Conservation (phyloP, 176 grass and related monocot genomes). For the Paspalum notatum region DNA sequence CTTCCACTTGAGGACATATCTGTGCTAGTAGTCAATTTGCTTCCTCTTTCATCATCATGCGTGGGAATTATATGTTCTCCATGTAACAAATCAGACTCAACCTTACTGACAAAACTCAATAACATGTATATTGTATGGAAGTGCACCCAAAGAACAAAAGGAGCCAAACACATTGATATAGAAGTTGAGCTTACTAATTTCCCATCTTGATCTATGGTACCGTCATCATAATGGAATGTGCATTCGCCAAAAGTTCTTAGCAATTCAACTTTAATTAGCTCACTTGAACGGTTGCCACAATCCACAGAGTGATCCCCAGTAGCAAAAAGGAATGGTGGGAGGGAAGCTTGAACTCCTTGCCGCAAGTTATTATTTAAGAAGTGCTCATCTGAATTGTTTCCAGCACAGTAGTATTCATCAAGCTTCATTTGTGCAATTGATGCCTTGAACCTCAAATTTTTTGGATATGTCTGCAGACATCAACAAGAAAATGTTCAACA, state of each 20-base stretch:
- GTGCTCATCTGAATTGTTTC: slow-evolving; percentile 39
- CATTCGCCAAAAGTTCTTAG: slow-evolving; percentile 78
- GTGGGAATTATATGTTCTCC: slow-evolving; percentile 41
- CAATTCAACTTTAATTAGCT: slow-evolving; percentile 70
- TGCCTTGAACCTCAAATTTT: slow-evolving; percentile 66
- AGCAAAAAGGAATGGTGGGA: slow-evolving; percentile 66
- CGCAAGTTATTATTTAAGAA: slow-evolving; percentile 73
- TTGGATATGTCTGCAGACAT: slow-evolving; percentile 80
- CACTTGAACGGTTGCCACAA: slow-evolving; percentile 41
- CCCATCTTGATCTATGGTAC: slow-evolving; percentile 65
- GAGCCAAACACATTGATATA: slow-evolving; percentile 65
- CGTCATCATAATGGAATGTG: slow-evolving; percentile 61
- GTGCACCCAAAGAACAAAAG: slow-evolving; percentile 84
- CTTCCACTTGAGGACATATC: slow-evolving; percentile 40
- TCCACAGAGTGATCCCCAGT: slow-evolving; percentile 41
- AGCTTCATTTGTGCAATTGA: slow-evolving; percentile 65
- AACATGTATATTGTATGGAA: slow-evolving; percentile 77
- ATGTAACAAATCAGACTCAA: slow-evolving; percentile 46
- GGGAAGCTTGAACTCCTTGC: slow-evolving; percentile 69
- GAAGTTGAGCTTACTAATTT: slow-evolving; percentile 58
- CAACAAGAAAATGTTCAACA: slow-evolving; percentile 24
- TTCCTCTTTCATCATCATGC: slow-evolving; percentile 40
- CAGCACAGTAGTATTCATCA: slow-evolving; percentile 68
- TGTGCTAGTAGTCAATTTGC: slow-evolving; percentile 36
- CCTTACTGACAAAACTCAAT: slow-evolving; percentile 62